Conservation (phyloP, 345 rosid species). For the Turritis glabra region DNA sequence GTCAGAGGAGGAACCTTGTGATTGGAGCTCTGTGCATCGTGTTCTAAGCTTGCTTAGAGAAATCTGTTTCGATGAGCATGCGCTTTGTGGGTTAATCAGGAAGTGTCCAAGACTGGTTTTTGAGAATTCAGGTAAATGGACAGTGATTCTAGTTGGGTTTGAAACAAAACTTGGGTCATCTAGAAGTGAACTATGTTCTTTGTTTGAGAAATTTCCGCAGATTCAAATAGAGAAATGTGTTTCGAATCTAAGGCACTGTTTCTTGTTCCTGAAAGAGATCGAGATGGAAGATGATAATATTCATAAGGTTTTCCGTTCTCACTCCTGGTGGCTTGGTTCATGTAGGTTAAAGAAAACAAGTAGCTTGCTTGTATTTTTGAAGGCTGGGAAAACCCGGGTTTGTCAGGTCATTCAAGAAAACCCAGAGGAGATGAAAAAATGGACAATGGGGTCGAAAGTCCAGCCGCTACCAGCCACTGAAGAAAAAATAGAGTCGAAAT, state of each 20-base stretch:
- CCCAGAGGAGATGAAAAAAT: constrained; percentile 67
- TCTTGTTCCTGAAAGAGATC: constrained; percentile 55
- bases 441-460: constrained; percentile 53
- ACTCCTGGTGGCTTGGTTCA: constrained; percentile 53
- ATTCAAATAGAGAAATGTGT: constrained; percentile 49
- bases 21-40: constrained; percentile 59
- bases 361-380: constrained; percentile 47
- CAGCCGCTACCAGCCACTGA: constrained; percentile 42
- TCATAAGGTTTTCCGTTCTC: constrained; percentile 47
- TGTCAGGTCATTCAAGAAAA: constrained; percentile 52
- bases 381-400: constrained; percentile 57
- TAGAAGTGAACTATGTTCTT: constrained; percentile 41
- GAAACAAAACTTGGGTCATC: constrained; percentile 60
- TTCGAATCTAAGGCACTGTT: constrained; percentile 55
- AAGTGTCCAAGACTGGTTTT: constrained; percentile 59
- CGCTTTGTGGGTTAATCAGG: constrained; percentile 52
- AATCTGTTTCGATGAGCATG: constrained; percentile 39
- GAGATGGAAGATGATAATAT: constrained; percentile 59
- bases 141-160: constrained; percentile 50
- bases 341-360: constrained; percentile 56
- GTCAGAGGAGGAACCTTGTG: constrained; percentile 44
- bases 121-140: constrained; percentile 55
- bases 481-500: constrained; percentile 35
- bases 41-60: constrained; percentile 47
- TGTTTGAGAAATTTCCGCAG: constrained; percentile 59